Evolutionary conservation across 768 basidiomycete genomes (phyloP), one percentile per base, ranked within the genome.

Genomic region (Leccinum broughii): DNA sequence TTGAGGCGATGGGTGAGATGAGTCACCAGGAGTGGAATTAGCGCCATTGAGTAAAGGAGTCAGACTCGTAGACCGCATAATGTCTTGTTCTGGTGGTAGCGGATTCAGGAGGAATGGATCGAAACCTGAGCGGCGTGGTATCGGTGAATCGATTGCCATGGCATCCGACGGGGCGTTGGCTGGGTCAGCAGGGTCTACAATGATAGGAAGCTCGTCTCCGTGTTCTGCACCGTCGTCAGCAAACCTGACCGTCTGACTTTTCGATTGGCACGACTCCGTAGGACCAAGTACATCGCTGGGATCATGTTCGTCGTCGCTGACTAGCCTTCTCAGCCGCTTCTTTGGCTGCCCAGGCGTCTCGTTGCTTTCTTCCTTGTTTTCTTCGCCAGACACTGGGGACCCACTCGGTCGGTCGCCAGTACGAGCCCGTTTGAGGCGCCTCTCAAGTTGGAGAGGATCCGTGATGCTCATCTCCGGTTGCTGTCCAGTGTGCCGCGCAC

Each of bases 371-470:
- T 78, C 51, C 54, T 55, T 70, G 53, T 61, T 83, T 58, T 86
- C 86, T 4, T 85, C 85, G 32, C 60, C 70, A 14, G 63, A 71
- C 71, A 70, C 81, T 73, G 61, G 81, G 76, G 71, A 73, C 52
- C 83, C 84, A 14, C 79, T 81, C 24, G 76, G 79, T 30, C 80
- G 80, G 32, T 84, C 83, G 28, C 83, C 81, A 2, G 85, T 80
- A 6, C 91, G 81, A 65, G 86, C 84, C 62, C 91, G 75, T 78
- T 93, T 93, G 67, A 92, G 76, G 60, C 82, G 77, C 30, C 92
- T 81, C 73, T 93, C 92, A 7, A 94, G 78, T 66, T 84, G 81
- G 28, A 85, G 81, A 15, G 89, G 88, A 67, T 92, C 92, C 3
- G 89, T 90, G 58, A 92, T 88, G 6, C 80, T 65, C 37, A 89